phyloP scores from a whole-genome alignment of 176 grass and related monocot genomes.

The Aechmea fasciata region DNA sequence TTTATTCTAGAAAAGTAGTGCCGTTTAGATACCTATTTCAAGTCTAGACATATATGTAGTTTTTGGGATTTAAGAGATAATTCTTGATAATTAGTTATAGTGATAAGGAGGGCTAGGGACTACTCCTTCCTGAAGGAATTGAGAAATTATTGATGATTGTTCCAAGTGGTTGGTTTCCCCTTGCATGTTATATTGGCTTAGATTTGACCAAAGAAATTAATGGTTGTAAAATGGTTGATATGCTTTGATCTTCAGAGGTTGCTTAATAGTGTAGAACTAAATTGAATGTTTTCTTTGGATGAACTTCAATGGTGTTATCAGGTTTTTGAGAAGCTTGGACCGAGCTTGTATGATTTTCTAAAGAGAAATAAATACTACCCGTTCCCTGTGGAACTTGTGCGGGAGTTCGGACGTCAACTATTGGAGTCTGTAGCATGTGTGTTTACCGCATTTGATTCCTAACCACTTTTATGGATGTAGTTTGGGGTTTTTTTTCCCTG shows the following conservation, averaged over 20 bases:
- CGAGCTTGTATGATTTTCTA: slow-evolving; percentile 99
- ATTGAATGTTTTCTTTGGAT: slow-evolving; percentile 64
- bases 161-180: too few relatives aligned
- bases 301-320: slow-evolving; percentile 84
- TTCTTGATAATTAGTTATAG: not conserved
- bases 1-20: not conserved
- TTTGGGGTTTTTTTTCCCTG: slow-evolving; percentile 26
- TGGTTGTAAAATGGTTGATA: slow-evolving; percentile 25
- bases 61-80: not conserved
- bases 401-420: slow-evolving; percentile 97
- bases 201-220: slow-evolving; percentile 15
- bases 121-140: not conserved
- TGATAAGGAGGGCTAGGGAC: not conserved
- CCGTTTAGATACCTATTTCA: not conserved
- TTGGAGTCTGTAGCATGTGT: slow-evolving; percentile 99
- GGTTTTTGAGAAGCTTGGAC: slow-evolving; percentile 99
- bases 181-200: too few relatives aligned
- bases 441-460: slow-evolving; percentile 43
- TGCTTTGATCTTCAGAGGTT: slow-evolving; percentile 43
- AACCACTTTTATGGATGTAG: slow-evolving; percentile 33
- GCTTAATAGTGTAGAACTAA: slow-evolving; percentile 36
- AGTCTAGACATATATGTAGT: not conserved
- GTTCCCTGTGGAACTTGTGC: slow-evolving; percentile 99
- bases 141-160: not conserved
- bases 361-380: slow-evolving; percentile 99